phyloP scores from a whole-genome alignment of 2,329 filamentous ascomycete species.

The Pseudonectria foliicola region DNA sequence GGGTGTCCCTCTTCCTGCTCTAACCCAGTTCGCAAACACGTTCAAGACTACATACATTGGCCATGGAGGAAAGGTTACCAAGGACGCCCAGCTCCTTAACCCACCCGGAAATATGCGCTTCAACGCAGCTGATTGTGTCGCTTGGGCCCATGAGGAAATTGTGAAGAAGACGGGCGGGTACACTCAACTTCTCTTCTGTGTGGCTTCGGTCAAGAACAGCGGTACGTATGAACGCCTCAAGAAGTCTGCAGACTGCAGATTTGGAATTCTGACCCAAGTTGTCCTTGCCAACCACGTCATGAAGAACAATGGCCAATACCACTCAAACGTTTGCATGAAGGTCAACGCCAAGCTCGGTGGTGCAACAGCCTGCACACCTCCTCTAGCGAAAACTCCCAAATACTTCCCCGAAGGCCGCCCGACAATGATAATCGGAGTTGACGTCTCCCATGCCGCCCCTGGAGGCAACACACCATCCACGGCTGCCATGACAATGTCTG shows the following conservation, averaged over 20 bases:
- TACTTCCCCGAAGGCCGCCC: conserved; percentile 37
- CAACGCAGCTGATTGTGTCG: conserved; percentile 45
- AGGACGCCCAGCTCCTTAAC: conserved; percentile 28
- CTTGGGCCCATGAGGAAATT: conserved; percentile 35
- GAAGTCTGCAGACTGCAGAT: conserved; percentile 79
- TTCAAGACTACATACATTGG: conserved; percentile 40
- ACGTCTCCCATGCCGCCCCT: conserved; percentile 78
- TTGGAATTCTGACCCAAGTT: conserved; percentile 76
- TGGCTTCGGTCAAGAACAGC: conserved; percentile 64
- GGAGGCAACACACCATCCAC: conserved; percentile 64
- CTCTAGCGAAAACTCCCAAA: conserved; percentile 26
- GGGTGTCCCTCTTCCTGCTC: conserved; percentile 35
- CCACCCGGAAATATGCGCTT: conserved; percentile 26
- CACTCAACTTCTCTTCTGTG: conserved; percentile 73
- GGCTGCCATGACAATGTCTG: conserved; percentile 79
- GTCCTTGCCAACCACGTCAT: conserved; percentile 64
- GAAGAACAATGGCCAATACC: conserved; percentile 72
- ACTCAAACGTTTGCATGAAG: conserved; percentile 93
- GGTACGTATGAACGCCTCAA: conserved; percentile 79
- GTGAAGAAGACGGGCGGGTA: conserved; percentile 46
- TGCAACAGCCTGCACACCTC: conserved; percentile 49
- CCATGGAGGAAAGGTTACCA: conserved; percentile 41
- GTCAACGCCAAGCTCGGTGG: conserved; percentile 94
- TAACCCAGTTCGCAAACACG: conserved; percentile 26
- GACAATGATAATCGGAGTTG: conserved; percentile 83